These are phyloP conservation scores for Thielaviopsis musarum DNA, from an alignment of 2,329 filamentous ascomycete genomes.

Conservation along the genomic window DNA sequence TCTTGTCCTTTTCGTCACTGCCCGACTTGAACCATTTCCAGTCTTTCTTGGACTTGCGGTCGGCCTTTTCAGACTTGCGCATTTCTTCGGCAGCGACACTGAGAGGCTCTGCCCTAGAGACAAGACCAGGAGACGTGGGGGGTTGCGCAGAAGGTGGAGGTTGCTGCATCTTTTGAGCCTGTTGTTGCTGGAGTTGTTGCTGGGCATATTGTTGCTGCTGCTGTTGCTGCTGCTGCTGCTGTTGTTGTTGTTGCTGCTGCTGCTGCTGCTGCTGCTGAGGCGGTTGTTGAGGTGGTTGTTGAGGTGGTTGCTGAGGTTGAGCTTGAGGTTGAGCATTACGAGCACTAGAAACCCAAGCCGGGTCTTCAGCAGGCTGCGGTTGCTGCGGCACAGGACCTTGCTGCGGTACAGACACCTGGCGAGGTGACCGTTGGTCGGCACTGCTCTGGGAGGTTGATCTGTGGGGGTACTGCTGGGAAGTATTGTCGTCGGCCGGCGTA, in stretches of 20 bases:
- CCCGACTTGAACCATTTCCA: constrained; percentile 70
- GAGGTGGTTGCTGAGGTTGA: neutral
- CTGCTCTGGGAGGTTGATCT: neutral
- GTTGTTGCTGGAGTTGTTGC: constrained; percentile 8
- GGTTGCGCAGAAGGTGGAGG: constrained; percentile 24
- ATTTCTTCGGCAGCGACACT: constrained; percentile 59
- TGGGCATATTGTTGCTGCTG: neutral
- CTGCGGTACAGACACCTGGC: neutral
- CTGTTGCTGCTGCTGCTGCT: neutral
- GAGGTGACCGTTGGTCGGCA: neutral
- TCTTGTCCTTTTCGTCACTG: constrained; percentile 49
- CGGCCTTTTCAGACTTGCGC: constrained; percentile 55
- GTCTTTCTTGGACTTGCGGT: constrained; percentile 30
- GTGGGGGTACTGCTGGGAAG: neutral
- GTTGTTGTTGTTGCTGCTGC: neutral
- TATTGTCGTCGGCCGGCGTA: constrained; percentile 31
- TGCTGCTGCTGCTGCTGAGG: neutral
- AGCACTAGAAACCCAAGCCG: neutral
- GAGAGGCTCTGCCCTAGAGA: constrained; percentile 53
- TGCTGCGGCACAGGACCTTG: neutral
- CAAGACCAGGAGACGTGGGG: constrained; percentile 49
- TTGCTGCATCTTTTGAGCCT: constrained; percentile 7
- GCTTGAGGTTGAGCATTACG: neutral
- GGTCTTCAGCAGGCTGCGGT: neutral
- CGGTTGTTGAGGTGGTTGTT: neutral